phyloP scores from a whole-genome alignment of 1,284 basidiomycete genomes.

The Puccinia sorghi region DNA sequence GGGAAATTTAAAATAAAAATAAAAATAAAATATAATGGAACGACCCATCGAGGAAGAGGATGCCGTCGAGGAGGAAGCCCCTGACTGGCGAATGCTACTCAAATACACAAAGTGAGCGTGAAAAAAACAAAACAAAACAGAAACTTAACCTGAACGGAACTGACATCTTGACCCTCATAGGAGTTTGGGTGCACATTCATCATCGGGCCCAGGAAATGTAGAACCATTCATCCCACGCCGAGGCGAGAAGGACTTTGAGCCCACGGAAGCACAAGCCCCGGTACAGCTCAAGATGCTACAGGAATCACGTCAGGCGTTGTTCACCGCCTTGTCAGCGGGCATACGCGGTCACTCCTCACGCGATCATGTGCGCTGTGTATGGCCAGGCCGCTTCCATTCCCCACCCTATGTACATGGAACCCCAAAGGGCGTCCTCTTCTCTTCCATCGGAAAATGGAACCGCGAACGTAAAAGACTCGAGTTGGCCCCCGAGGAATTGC shows the following conservation, averaged over 20 bases:
- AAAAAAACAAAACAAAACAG: too few species aligned
- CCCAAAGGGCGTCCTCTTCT: slow-evolving; percentile 45
- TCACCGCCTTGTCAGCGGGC: slow-evolving; percentile 37
- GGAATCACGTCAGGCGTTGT: slow-evolving; percentile 39
- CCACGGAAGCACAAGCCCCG: slow-evolving; percentile 11
- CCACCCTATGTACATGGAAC: slow-evolving; percentile 30
- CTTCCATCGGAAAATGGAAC: slow-evolving; percentile 45
- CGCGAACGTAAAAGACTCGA: slow-evolving; percentile 39
- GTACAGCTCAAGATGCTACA: slow-evolving; percentile 23
- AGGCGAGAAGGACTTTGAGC: slow-evolving; percentile 50
- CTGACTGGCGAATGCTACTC: slow-evolving; percentile 45
- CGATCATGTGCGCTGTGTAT: slow-evolving; percentile 45
- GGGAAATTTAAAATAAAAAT: too few species aligned
- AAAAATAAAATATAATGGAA: too few species aligned
- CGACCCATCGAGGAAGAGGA: slow-evolving; percentile 31
- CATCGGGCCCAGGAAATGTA: not conserved
- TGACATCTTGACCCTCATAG: not conserved
- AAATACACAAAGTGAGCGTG: slow-evolving; percentile 31
- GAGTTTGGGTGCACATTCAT: slow-evolving; percentile 9
- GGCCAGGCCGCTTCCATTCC: not conserved
- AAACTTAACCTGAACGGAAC: too few species aligned
- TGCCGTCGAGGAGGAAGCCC: slow-evolving; percentile 43
- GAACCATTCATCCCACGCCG: slow-evolving; percentile 43
- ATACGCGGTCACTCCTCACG: slow-evolving; percentile 41
- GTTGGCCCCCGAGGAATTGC: slow-evolving; percentile 38